A percentile compares a stretch with the other conserved stretches of the same genome.
Evolutionary conservation across 2,329 filamentous ascomycete species (phyloP).

Genomic region (Kalmusia sp.): DNA sequence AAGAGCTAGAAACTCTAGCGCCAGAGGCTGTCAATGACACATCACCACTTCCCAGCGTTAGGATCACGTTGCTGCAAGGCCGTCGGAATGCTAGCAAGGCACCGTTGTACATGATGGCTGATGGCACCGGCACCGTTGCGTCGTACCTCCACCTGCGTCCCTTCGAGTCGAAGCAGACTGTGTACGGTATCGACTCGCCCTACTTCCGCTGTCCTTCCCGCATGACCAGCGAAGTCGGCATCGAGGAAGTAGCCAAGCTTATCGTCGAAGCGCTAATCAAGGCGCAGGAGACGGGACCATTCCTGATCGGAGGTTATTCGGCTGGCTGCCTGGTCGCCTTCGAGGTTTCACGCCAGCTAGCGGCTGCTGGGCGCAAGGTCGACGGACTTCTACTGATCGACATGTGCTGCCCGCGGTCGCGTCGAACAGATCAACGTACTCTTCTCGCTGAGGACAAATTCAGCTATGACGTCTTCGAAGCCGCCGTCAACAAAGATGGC

Average conservation of each 20-base stretch:
- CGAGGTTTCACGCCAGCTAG: conserved; percentile 25
- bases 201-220: conserved; percentile 27
- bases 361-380: conserved; percentile 21
- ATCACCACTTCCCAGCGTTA: conserved; percentile 20
- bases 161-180: conserved; percentile 23
- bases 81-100: conserved; percentile 15
- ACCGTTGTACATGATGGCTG: conserved; percentile 38
- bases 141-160: conserved; percentile 33
- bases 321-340: conserved; percentile 74
- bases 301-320: conserved; percentile 40
- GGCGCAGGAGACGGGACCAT: conserved; percentile 26
- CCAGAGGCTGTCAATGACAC: not conserved
- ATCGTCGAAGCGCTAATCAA: conserved; percentile 26
- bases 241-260: conserved; percentile 12
- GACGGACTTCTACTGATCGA: conserved; percentile 31
- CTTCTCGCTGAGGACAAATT: too few relatives aligned
- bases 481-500: too few relatives aligned
- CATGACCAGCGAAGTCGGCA: conserved; percentile 24
- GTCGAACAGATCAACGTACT: too few relatives aligned
- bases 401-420: conserved; percentile 1
- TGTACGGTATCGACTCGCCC: conserved; percentile 40
- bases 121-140: conserved; percentile 32
- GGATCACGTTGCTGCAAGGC: conserved; percentile 34
- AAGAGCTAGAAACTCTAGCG: conserved; percentile 5
- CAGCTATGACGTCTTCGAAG: too few relatives aligned